Base-by-base conservation (phyloP, 2,329 filamentous ascomycete species). In the Arthrobotrys iridis region DNA sequence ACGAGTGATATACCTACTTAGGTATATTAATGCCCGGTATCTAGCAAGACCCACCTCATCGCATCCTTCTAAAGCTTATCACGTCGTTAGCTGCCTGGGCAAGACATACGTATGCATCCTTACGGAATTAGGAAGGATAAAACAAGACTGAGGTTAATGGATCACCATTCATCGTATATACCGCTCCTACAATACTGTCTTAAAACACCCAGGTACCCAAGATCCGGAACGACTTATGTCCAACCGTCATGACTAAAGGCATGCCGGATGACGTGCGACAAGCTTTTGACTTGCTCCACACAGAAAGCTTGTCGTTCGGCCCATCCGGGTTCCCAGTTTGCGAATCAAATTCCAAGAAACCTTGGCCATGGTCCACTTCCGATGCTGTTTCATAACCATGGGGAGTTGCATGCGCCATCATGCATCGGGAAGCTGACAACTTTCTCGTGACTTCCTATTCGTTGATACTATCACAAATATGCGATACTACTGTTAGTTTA, bases 71-170 rank as follows among this genome's bases (percentile, higher is more conserved):
- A 67, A 74, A 74, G 70, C 62, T 74, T 74, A 58, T 67, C 62
- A 35, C 46, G 45, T 74, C 70, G 70, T 35, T 63, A 67, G 62
- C 63, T 74, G 62, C 70, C 70, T 74, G 70, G 70, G 70, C 70
- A 58, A 26, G 41, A 62, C 40, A 40, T 58, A 66, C 70, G 52
- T 60, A 67, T 30, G 15, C 43, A 58, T 58, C 46, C 37, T 67
- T 74, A 57, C 70, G 20, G 43, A 11, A 74, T 74, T 74, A 74
- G 70, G 70, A 74, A 74, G 70, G 62, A 62, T 60, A 33, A 33
- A 40, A 41, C 40, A 10, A n/a, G 10, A n/a, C 20, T 33, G 6
- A 50, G 63, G 63, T 59, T 50, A 20, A 55, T 66, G 60, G 70
- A 67, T 74, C 70, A 37, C 30, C 18, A 37, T 43, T 22, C 5